phyloP scores from a whole-genome alignment of 2,329 filamentous ascomycete species.

The Macrophomina tecta region DNA sequence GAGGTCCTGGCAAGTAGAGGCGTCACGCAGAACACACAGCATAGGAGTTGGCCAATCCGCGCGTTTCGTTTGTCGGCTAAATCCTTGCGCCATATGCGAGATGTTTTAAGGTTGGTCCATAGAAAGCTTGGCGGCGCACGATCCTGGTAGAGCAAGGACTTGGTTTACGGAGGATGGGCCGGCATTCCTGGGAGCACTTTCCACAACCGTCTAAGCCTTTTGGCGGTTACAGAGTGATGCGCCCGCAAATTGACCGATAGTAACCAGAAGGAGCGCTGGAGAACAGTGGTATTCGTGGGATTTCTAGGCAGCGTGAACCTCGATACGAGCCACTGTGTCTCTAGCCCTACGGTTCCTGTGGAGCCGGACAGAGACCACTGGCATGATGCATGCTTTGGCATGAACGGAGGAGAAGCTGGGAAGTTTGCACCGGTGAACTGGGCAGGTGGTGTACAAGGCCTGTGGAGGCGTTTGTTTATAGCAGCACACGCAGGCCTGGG shows the following conservation, averaged over 20 bases:
- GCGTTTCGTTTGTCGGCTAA: not conserved
- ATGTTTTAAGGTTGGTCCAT: constrained; percentile 20
- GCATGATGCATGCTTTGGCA: not conserved
- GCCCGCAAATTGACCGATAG: constrained; percentile 11
- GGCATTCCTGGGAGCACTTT: constrained; percentile 3
- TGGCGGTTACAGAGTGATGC: not conserved
- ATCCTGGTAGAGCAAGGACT: constrained; percentile 4
- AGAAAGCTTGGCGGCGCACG: constrained; percentile 18
- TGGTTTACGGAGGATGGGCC: not conserved
- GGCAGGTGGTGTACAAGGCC: not conserved
- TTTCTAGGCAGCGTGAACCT: not conserved
- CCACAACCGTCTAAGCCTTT: constrained; percentile 2
- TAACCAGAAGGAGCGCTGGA: not conserved
- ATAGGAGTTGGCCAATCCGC: constrained; percentile 19
- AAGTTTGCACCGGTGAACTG: not conserved
- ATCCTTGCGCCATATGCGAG: constrained; percentile 19
- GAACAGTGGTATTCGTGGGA: constrained; percentile 13
- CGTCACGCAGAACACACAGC: constrained; percentile 1
- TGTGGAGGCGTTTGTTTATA: constrained; percentile 19
- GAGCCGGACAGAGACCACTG: not conserved
- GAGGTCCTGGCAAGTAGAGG: not conserved
- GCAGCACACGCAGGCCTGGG: not conserved
- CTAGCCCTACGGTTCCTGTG: not conserved
- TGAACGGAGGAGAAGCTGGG: not conserved
- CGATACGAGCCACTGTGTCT: not conserved